These are phyloP conservation scores for Lipomyces chichibuensis DNA, from an alignment of 805 yeast species.

Conservation along the genomic window DNA sequence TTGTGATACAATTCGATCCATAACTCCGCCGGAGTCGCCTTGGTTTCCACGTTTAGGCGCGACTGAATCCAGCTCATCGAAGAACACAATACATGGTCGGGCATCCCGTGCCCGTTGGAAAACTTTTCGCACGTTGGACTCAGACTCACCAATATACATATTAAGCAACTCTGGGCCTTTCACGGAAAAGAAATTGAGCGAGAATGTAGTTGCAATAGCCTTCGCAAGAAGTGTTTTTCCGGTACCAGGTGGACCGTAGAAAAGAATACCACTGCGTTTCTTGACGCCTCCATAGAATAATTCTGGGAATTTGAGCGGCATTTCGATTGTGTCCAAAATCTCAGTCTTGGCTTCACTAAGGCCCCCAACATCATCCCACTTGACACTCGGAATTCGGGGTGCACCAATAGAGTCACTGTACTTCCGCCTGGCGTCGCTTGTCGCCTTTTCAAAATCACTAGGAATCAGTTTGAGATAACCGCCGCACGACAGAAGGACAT, in stretches of 20 bases:
- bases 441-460: constrained; percentile 67
- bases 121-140: constrained; percentile 92
- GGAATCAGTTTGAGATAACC: constrained; percentile 60
- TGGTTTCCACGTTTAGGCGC: constrained; percentile 99
- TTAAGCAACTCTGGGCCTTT: constrained; percentile 96
- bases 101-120: constrained; percentile 96
- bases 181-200: constrained; percentile 91
- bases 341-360: constrained; percentile 87
- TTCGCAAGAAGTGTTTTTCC: constrained; percentile 95
- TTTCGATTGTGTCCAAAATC: constrained; percentile 90
- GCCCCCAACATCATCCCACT: constrained; percentile 98
- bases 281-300: constrained; percentile 85
- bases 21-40: constrained; percentile 98
- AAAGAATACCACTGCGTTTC: constrained; percentile 91
- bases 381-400: constrained; percentile 90
- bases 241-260: constrained; percentile 99
- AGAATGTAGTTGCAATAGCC: constrained; percentile 94
- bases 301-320: constrained; percentile 93
- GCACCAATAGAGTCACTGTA: constrained; percentile 96
- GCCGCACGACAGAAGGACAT: constrained; percentile 54
- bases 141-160: constrained; percentile 98
- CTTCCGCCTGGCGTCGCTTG: constrained; percentile 79
- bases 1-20: constrained; percentile 98
- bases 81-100: constrained; percentile 94
- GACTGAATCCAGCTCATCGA: constrained; percentile 96